These are phyloP conservation scores for Fusarium equiseti DNA, from an alignment of 2,329 filamentous ascomycete species.

Conservation along the genomic window DNA sequence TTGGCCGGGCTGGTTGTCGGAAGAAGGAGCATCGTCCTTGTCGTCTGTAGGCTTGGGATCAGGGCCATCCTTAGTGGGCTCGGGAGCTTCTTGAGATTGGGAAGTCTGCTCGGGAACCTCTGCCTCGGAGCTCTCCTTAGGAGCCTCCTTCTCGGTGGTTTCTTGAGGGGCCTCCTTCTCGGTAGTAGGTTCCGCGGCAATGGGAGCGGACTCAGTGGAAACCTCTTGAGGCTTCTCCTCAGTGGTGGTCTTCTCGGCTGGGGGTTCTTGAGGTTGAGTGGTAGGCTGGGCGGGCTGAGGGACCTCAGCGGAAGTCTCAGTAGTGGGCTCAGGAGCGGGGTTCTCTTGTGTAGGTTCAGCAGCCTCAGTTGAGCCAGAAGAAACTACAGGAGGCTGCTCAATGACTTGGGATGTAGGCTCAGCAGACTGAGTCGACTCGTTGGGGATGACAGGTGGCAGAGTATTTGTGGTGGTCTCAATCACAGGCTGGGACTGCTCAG, in stretches of 20 bases:
- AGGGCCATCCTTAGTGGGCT: not conserved
- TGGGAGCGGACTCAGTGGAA: not conserved
- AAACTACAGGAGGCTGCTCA: not conserved
- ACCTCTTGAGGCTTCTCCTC: not conserved
- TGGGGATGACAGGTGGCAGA: not conserved
- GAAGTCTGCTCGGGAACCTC: not conserved
- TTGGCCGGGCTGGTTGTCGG: constrained; percentile 1
- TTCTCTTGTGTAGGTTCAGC: not conserved
- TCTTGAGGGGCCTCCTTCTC: not conserved
- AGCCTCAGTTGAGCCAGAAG: not conserved
- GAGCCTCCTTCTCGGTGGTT: not conserved
- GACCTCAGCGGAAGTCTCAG: not conserved
- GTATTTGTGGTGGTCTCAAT: not conserved
- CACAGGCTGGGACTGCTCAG: not conserved
- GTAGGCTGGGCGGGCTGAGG: not conserved
- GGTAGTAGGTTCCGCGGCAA: not conserved
- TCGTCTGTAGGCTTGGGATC: not conserved
- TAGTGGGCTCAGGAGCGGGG: not conserved
- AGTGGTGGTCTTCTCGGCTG: rapidly evolving
- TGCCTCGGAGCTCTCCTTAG: not conserved
- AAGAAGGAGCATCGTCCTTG: not conserved
- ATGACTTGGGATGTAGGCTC: not conserved
- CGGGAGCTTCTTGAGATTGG: not conserved
- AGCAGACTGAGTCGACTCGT: not conserved
- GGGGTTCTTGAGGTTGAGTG: not conserved